phyloP scores from a whole-genome alignment of 73 alveolate species.

The Durusdinium trenchii region DNA sequence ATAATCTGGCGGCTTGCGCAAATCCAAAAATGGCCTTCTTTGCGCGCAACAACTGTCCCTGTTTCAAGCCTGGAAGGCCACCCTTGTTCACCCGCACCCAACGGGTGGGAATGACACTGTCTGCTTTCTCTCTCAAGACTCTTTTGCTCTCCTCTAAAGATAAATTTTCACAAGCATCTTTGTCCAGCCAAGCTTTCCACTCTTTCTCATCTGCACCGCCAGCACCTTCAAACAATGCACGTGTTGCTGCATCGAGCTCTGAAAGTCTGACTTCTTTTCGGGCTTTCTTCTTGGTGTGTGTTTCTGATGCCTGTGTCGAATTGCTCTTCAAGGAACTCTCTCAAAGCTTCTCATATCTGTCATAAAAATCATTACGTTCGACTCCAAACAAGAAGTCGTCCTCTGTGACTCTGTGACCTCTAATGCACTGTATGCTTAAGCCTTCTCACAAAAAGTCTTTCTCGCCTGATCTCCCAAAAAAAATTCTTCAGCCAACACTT shows the following conservation, averaged over 20 bases:
- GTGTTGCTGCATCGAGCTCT: not conserved
- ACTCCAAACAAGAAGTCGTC: not conserved
- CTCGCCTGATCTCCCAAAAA: not conserved
- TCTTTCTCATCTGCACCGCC: constrained; percentile 9
- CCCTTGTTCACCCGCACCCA: constrained; percentile 36
- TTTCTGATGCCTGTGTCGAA: not conserved
- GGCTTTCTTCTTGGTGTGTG: not conserved
- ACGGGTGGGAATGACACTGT: not conserved
- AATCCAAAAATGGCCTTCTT: not conserved
- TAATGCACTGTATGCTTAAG: not conserved
- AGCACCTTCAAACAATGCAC: not conserved
- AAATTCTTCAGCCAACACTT: not conserved
- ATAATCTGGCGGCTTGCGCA: not conserved
- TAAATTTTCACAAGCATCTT: not conserved
- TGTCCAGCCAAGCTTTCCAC: constrained; percentile 25
- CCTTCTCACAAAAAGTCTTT: not conserved
- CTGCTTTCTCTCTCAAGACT: not conserved
- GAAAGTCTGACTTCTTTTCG: not conserved
- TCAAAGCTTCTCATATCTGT: not conserved
- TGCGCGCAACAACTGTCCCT: not conserved
- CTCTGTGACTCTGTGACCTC: not conserved
- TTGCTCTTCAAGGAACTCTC: not conserved
- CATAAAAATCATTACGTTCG: not conserved
- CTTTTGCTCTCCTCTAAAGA: not conserved
- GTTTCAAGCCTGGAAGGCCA: not conserved